phyloP scores from a whole-genome alignment of 2,329 filamentous ascomycete genomes.

The Penicillium capsulatum region DNA sequence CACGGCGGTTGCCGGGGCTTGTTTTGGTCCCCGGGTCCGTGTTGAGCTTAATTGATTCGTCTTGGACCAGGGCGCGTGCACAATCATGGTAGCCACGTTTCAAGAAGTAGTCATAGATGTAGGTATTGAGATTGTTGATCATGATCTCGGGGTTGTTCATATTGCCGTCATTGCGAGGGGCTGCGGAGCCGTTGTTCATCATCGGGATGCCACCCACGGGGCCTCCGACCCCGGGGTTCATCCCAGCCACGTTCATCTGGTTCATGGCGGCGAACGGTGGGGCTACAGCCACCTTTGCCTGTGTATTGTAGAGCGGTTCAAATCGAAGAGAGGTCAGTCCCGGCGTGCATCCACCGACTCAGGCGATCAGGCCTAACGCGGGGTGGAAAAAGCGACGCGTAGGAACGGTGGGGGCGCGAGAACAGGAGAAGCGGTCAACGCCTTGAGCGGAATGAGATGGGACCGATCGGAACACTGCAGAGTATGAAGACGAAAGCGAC shows the following conservation, averaged over 20 bases:
- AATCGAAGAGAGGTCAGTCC: slow-evolving; percentile 20
- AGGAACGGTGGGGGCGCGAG: slow-evolving; percentile 8
- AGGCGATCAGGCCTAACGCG: slow-evolving; percentile 27
- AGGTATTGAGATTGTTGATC: slow-evolving; percentile 55
- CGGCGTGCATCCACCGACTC: slow-evolving; percentile 34
- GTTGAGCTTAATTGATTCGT: slow-evolving; percentile 59
- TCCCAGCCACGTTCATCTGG: slow-evolving; percentile 55
- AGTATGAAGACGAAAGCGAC: slow-evolving; percentile 3
- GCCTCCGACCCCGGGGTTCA: slow-evolving; percentile 53
- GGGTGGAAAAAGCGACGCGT: slow-evolving; percentile 20
- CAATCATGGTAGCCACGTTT: slow-evolving; percentile 79
- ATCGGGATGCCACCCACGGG: slow-evolving; percentile 56
- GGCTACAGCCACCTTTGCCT: slow-evolving; percentile 35
- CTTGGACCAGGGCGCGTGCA: slow-evolving; percentile 68
- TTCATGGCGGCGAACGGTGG: slow-evolving; percentile 46
- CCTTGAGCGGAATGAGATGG: slow-evolving; percentile 7
- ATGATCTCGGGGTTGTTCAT: slow-evolving; percentile 37
- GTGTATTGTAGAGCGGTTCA: slow-evolving; percentile 22
- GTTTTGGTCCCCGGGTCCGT: slow-evolving; percentile 56
- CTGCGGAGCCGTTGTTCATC: slow-evolving; percentile 50
- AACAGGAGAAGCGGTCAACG: slow-evolving; percentile 18
- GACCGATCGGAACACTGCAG: not conserved
- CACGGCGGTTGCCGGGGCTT: slow-evolving; percentile 63
- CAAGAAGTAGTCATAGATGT: slow-evolving; percentile 72
- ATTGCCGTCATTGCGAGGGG: slow-evolving; percentile 42